phyloP scores from a whole-genome alignment of 1,284 basidiomycete species.

The Ustilago cynodontis region DNA sequence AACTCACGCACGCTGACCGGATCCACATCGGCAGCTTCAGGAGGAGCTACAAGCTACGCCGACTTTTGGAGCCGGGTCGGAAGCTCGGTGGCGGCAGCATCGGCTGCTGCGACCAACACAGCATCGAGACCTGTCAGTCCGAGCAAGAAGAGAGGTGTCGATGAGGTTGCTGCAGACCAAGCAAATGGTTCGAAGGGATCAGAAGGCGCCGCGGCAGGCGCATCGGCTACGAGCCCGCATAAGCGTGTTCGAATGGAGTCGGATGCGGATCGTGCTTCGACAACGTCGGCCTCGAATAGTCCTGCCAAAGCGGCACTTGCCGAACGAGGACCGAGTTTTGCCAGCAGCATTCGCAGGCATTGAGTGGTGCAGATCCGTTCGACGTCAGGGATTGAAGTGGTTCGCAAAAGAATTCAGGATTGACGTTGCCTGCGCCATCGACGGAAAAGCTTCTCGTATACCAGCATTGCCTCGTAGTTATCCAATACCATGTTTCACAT shows the following conservation, averaged over 20 bases:
- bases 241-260: constrained; percentile 48
- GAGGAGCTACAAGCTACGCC: constrained; percentile 53
- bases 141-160: constrained; percentile 47
- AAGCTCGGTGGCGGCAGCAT: constrained; percentile 22
- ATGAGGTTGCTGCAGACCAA: constrained; percentile 14
- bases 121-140: constrained; percentile 25
- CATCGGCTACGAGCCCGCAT: constrained; percentile 24
- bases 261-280: constrained; percentile 12
- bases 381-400: background rate
- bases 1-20: background rate
- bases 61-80: constrained; percentile 60
- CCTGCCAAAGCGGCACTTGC: constrained; percentile 37
- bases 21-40: constrained; percentile 16
- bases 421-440: background rate
- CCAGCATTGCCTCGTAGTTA: constrained; percentile 7
- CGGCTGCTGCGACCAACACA: constrained; percentile 7
- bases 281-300: constrained; percentile 17
- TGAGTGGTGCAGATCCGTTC: background rate
- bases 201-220: background rate
- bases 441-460: constrained; percentile 13
- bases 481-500: background rate
- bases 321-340: constrained; percentile 44
- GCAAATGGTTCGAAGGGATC: background rate
- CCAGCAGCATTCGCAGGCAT: constrained; percentile 23
- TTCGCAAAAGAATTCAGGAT: background rate